Evolutionary conservation across 768 basidiomycete genomes (phyloP).

Genomic region (Collybia sordida): DNA sequence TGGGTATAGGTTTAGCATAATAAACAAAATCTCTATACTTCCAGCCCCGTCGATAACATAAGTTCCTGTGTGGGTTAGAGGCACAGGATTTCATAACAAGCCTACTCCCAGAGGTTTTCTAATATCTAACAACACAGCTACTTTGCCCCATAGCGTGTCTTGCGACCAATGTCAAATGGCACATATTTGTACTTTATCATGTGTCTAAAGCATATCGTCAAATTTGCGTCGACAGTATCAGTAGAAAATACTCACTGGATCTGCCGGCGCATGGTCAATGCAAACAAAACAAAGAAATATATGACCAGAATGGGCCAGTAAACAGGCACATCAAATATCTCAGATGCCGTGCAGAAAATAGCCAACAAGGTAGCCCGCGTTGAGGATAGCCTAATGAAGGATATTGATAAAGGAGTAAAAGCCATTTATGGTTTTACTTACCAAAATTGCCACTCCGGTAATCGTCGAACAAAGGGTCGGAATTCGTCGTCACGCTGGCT

Average conservation of each 20-base stretch:
- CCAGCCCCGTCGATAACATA: background rate
- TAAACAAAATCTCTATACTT: background rate
- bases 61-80: too few species aligned
- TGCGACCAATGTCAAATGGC: conserved; percentile 94
- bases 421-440: conserved; percentile 28
- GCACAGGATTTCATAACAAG: too few species aligned
- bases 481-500: conserved; percentile 88
- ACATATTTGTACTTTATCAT: conserved; percentile 99
- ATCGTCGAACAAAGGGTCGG: conserved; percentile 89
- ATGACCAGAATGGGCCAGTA: conserved; percentile 99
- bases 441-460: conserved; percentile 99
- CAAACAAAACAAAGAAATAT: conserved; percentile 95
- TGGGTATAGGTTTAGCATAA: conserved; percentile 17
- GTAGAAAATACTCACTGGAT: conserved; percentile 70
- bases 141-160: conserved; percentile 72
- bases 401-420: conserved; percentile 1
- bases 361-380: conserved; percentile 88
- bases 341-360: conserved; percentile 76
- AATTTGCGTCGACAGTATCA: conserved; percentile 1
- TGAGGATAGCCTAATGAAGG: conserved; percentile 73
- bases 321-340: conserved; percentile 92
- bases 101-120: too few species aligned
- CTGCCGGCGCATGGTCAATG: conserved; percentile 93
- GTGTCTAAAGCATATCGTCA: conserved; percentile 54
- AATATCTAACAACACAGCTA: conserved; percentile 20